phyloP scores from a whole-genome alignment of 495 filamentous ascomycete genomes.

The Oidiodendron maius region DNA sequence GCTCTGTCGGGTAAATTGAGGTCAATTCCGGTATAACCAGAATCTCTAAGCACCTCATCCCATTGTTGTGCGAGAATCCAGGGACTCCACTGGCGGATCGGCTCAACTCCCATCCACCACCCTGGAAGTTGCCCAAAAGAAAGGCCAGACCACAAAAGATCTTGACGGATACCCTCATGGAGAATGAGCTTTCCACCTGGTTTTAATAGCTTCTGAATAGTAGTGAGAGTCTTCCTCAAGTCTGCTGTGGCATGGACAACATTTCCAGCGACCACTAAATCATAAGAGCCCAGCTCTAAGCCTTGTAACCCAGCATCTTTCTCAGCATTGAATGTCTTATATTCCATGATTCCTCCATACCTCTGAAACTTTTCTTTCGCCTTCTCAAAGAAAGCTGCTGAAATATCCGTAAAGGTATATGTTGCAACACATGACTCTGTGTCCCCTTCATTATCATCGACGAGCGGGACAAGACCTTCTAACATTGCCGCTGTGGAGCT shows the following conservation, averaged over 20 bases:
- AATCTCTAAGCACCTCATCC: background rate
- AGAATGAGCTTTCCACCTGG: conserved; percentile 32
- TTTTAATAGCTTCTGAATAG: conserved; percentile 30
- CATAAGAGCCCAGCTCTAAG: conserved; percentile 20
- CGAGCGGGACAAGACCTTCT: background rate
- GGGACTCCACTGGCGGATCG: too few species aligned
- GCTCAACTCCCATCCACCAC: conserved; percentile 43
- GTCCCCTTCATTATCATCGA: too few species aligned
- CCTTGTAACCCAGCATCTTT: conserved; percentile 26
- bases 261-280: conserved; percentile 25
- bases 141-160: conserved; percentile 3
- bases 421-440: conserved; percentile 1
- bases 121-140: conserved; percentile 34
- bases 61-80: background rate
- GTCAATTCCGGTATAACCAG: background rate
- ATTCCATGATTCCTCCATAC: conserved; percentile 15
- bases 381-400: conserved; percentile 41
- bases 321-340: conserved; percentile 14
- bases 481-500: conserved; percentile 17
- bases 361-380: conserved; percentile 20
- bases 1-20: too few species aligned
- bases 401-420: conserved; percentile 48
- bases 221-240: conserved; percentile 28
- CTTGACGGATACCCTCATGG: conserved; percentile 1
- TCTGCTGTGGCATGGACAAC: conserved; percentile 35